Evolutionary conservation across 139 green algal species (phyloP), one percentile per base, ranked within the genome.

Genomic region (Yamagishiella unicocca): DNA sequence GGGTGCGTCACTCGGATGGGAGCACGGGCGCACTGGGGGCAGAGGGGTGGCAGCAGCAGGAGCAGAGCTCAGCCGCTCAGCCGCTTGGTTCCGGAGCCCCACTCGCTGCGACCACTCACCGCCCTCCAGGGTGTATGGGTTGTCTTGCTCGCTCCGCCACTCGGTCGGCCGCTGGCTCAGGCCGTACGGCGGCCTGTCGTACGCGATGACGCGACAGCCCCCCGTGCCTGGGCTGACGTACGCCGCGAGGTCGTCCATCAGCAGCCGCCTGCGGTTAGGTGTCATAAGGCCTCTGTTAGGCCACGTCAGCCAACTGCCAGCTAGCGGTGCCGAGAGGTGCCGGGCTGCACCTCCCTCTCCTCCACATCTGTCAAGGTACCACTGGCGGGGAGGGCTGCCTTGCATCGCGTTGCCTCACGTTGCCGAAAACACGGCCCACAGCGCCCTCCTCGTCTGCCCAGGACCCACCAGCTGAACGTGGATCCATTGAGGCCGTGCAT

Each of bases 161-260:
- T 40, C 64, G 55, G 94, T 43, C 1, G 94, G 94, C 29, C 94
- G 89, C 53, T 90, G 45, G 46, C 82, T 90, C 8, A 96, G 91
- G 22, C 94, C 94, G 91, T 94, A 96, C 4, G 94, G 94, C 17
- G 94, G 94, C 33, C 94, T 81, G 86, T 96, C 94, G 82, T 94
- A 95, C 35, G 94, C 92, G 53, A 96, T 82, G 1, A 96, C 92
- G 17, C 91, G 75, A 50, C 86, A 92, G 40, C 78, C 78, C 29
- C 78, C 78, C 22, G 78, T 75, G 14, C 25, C 19, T 8, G 78
- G 78, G 61, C 78, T 84, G 27, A 84, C 58, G 58, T 62, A 43
- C 17, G 78, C 58, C 2, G 78, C 25, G 3, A 85, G 62, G 29
- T 64, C 78, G 78, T 75, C 78, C 61, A 85, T 37, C 61, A 75